phyloP scores from a whole-genome alignment of 2,329 filamentous ascomycete species.

The Neonectria ditissima region DNA sequence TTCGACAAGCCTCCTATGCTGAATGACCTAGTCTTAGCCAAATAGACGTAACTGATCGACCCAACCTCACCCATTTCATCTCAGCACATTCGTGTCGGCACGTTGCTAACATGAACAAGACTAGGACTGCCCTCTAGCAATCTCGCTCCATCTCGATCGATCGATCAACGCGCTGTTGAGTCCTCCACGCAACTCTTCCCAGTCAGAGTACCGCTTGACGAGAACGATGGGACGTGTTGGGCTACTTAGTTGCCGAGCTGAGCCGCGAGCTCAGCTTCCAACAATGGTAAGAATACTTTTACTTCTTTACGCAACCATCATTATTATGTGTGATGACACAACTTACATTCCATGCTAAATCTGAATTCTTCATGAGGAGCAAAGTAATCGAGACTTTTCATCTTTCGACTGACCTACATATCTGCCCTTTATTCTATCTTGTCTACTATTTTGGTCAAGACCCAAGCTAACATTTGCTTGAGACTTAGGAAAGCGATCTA shows the following conservation, averaged over 20 bases:
- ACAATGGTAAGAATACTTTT: slow-evolving; percentile 44
- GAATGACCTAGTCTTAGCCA: slow-evolving; percentile 67
- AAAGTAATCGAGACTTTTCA: slow-evolving; percentile 79
- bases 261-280: not conserved
- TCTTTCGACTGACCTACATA: slow-evolving; percentile 79
- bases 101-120: slow-evolving; percentile 39
- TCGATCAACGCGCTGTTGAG: slow-evolving; percentile 49
- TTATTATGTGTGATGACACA: slow-evolving; percentile 70
- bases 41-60: slow-evolving; percentile 64
- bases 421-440: slow-evolving; percentile 40
- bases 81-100: slow-evolving; percentile 7
- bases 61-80: slow-evolving; percentile 27
- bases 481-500: slow-evolving; percentile 33
- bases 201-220: slow-evolving; percentile 14
- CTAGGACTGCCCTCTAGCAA: slow-evolving; percentile 12
- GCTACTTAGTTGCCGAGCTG: not conserved
- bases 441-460: slow-evolving; percentile 28
- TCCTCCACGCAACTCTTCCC: slow-evolving; percentile 40
- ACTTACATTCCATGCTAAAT: slow-evolving; percentile 82
- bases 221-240: slow-evolving; percentile 19
- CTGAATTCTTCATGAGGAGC: slow-evolving; percentile 75
- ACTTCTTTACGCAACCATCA: slow-evolving; percentile 35
- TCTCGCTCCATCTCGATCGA: slow-evolving; percentile 5
- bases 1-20: slow-evolving; percentile 60
- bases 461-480: slow-evolving; percentile 41